Conservation (phyloP, 768 basidiomycete genomes). For the Psilocybe subaeruginosa region DNA sequence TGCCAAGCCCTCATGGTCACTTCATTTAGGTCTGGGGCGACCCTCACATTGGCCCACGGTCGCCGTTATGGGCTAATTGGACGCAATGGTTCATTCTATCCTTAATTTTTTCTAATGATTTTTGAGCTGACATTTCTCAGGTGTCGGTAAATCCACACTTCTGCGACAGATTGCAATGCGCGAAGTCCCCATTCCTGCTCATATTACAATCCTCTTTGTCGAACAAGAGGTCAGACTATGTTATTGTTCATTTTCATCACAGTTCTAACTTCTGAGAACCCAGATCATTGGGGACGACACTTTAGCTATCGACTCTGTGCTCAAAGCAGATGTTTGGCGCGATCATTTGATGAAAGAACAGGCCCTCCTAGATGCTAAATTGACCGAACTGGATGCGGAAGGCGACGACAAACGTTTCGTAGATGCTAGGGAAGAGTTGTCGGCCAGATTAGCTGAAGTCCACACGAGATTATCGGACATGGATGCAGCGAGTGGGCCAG, state of each 20-base stretch:
- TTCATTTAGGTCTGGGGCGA: slow-evolving; percentile 71
- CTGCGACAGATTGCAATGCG: slow-evolving; percentile 93
- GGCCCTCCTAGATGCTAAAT: slow-evolving; percentile 66
- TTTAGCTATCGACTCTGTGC: slow-evolving; percentile 86
- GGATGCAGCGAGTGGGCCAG: slow-evolving; percentile 98
- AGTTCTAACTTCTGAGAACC: background rate
- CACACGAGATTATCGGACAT: slow-evolving; percentile 93
- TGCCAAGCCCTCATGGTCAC: background rate
- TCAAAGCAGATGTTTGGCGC: slow-evolving; percentile 99
- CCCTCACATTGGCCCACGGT: slow-evolving; percentile 85
- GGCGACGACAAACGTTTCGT: slow-evolving; percentile 81
- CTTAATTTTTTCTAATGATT: background rate
- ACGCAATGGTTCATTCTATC: slow-evolving; percentile 61
- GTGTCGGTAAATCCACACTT: slow-evolving; percentile 97
- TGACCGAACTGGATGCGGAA: slow-evolving; percentile 72
- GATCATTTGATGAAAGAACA: slow-evolving; percentile 92
- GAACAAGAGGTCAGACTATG: slow-evolving; percentile 82
- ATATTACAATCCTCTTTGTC: slow-evolving; percentile 97
- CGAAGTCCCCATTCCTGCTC: slow-evolving; percentile 90
- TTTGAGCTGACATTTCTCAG: slow-evolving; percentile 30
- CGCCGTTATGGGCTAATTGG: slow-evolving; percentile 92
- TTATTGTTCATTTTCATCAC: background rate
- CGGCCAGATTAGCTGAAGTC: slow-evolving; percentile 82
- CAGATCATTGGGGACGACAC: slow-evolving; percentile 95
- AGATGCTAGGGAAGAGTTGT: slow-evolving; percentile 85